A percentile compares a stretch with the other conserved stretches of the same genome.
Evolutionary conservation across 306 rosid species (phyloP).

Genomic region (Geum urbanum): DNA sequence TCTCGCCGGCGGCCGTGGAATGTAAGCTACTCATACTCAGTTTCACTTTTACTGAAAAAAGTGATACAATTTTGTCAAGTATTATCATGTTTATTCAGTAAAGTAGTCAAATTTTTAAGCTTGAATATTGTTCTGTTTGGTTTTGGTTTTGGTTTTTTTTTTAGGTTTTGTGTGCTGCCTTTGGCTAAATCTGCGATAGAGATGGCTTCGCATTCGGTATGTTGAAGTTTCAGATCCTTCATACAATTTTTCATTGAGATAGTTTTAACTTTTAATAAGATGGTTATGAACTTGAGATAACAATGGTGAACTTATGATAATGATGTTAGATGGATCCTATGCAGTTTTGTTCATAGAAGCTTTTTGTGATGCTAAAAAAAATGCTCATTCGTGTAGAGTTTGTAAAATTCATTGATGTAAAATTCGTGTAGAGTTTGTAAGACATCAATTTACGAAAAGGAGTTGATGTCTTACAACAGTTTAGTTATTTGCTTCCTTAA

Average conservation of each 20-base stretch:
- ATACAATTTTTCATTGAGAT: not conserved
- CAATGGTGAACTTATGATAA: too few relatives aligned
- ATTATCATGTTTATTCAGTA: not conserved
- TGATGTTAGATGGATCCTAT: too few relatives aligned
- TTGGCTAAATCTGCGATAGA: conserved; percentile 51
- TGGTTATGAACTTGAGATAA: not conserved
- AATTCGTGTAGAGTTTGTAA: too few relatives aligned
- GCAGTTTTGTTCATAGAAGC: too few relatives aligned
- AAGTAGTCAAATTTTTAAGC: conserved; percentile 2
- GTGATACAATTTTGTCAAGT: not conserved
- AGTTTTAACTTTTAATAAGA: too few relatives aligned
- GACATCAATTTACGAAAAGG: too few relatives aligned
- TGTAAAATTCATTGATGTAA: too few relatives aligned
- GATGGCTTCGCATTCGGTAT: conserved; percentile 67
- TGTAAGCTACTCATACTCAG: conserved; percentile 38
- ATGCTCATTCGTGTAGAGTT: too few relatives aligned
- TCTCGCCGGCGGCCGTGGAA: conserved; percentile 89
- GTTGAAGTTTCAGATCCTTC: conserved; percentile 10
- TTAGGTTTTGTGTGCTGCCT: conserved; percentile 78
- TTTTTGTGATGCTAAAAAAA: too few relatives aligned
- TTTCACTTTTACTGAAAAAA: conserved; percentile 12
- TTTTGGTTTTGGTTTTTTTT: not conserved
- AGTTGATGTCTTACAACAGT: not conserved
- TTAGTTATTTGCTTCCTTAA: not conserved
- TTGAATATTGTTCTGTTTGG: not conserved